phyloP scores from a whole-genome alignment of 148 eudicot species.

The Camellia lanceoleosa region DNA sequence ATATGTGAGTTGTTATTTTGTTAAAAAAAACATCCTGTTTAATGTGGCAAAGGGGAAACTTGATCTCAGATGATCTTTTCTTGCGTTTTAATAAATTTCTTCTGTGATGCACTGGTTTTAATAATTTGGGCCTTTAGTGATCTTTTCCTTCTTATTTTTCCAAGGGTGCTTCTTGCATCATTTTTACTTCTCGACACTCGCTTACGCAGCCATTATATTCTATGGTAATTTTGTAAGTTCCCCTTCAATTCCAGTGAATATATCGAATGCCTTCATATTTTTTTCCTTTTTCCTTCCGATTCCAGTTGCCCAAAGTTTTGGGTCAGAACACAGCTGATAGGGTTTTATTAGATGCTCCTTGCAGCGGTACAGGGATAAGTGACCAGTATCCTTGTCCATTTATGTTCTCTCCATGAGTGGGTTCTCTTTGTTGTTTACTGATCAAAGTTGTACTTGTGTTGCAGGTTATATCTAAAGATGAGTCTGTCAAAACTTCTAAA shows the following conservation, averaged over 20 bases:
- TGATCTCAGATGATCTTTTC: background rate
- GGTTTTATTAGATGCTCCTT: conserved; percentile 92
- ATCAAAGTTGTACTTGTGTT: conserved; percentile 10
- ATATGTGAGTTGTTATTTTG: background rate
- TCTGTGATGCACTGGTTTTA: background rate
- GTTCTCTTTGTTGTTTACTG: background rate
- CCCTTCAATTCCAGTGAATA: background rate
- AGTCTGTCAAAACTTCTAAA: conserved; percentile 88
- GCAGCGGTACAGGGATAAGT: conserved; percentile 98
- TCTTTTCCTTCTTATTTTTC: background rate
- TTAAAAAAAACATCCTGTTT: background rate
- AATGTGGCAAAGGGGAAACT: background rate
- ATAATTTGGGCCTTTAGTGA: background rate
- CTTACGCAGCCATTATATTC: background rate
- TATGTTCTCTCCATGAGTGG: background rate
- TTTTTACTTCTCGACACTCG: background rate
- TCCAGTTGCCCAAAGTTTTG: conserved; percentile 82
- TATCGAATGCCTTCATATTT: conserved; percentile 1
- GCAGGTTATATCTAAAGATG: conserved; percentile 97
- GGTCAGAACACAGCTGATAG: conserved; percentile 81
- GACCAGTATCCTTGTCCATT: background rate
- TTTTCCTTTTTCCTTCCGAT: conserved; percentile 5
- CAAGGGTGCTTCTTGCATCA: background rate
- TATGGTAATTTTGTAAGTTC: background rate
- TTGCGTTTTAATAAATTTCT: background rate